phyloP scores from a whole-genome alignment of 2,329 filamentous ascomycete species.

The Monosporascus sp. region DNA sequence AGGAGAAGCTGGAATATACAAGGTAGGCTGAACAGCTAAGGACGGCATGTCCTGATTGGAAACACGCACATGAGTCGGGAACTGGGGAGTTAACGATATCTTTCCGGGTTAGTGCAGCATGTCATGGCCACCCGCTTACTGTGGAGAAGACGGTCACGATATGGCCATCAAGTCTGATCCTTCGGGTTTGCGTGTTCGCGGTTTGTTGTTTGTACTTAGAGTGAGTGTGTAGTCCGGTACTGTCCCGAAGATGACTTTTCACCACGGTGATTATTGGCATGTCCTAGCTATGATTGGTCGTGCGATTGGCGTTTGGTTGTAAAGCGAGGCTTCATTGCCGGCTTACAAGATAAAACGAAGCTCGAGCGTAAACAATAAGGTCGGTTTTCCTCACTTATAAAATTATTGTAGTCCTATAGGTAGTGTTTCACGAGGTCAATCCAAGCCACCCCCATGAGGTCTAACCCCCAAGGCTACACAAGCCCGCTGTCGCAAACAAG shows the following conservation, averaged over 20 bases:
- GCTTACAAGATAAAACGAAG: not conserved
- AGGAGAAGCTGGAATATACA: not conserved
- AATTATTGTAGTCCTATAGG: not conserved
- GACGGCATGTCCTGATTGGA: not conserved
- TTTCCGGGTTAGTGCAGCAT: conserved; percentile 14
- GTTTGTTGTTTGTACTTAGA: not conserved
- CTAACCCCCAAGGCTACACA: conserved; percentile 4
- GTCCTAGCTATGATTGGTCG: too few species aligned
- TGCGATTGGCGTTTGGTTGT: not conserved
- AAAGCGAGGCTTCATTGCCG: not conserved
- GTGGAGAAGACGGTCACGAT: conserved; percentile 4
- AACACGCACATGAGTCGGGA: conserved; percentile 1
- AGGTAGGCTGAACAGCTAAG: not conserved
- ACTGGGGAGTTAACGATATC: conserved; percentile 4
- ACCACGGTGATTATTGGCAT: too few species aligned
- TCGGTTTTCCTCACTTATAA: not conserved
- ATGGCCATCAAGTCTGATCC: not conserved
- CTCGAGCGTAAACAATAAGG: not conserved
- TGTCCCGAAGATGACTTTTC: too few species aligned
- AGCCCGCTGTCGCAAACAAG: conserved; percentile 5
- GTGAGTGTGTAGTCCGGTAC: too few species aligned
- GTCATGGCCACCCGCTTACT: conserved; percentile 11
- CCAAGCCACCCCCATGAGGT: not conserved
- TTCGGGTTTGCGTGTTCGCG: not conserved
- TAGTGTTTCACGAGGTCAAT: conserved; percentile 2